Percentiles rank a stretch among this genome's conserved stretches.
phyloP scores from a whole-genome alignment of 164 flowering plant species.

The Aristolochia fimbriata region DNA sequence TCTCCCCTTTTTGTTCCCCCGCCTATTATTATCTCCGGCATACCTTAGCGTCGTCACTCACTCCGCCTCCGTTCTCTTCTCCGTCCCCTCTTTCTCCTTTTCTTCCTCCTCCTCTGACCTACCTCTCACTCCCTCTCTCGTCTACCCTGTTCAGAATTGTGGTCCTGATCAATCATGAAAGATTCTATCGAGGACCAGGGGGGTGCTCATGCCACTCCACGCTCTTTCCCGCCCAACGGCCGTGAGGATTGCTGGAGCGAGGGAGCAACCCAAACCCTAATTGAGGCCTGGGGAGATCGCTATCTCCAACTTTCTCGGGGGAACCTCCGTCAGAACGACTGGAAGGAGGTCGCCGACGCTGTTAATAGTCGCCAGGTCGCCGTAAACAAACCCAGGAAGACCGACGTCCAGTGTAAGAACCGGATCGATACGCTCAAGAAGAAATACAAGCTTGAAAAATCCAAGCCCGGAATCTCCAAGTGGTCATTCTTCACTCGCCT shows the following conservation, averaged over 20 bases:
- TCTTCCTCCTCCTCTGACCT: background rate
- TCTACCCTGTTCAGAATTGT: background rate
- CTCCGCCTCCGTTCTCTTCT: background rate
- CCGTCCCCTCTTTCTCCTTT: background rate
- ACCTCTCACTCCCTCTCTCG: background rate
- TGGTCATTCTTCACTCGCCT: slow-evolving; percentile 55
- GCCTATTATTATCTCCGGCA: slow-evolving; percentile 14
- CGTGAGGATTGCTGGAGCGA: slow-evolving; percentile 84
- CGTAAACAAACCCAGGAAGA: slow-evolving; percentile 21
- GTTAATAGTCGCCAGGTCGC: slow-evolving; percentile 43
- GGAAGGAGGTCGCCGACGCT: slow-evolving; percentile 65
- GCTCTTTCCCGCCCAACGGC: slow-evolving; percentile 7
- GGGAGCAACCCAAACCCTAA: slow-evolving; percentile 53
- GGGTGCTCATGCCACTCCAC: slow-evolving; percentile 6
- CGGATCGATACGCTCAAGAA: slow-evolving; percentile 76
- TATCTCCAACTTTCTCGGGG: slow-evolving; percentile 53
- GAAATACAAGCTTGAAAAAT: slow-evolving; percentile 60
- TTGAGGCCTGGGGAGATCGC: slow-evolving; percentile 78
- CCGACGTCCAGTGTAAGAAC: slow-evolving; percentile 72
- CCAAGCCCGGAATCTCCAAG: slow-evolving; percentile 28
- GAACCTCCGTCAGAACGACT: slow-evolving; percentile 64
- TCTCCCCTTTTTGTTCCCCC: slow-evolving; percentile 4
- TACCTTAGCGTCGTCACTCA: slow-evolving; percentile 12
- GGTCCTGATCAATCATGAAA: background rate
- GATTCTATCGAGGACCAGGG: slow-evolving; percentile 13